phyloP scores from a whole-genome alignment of 257 asterid genomes.

The Mentha longifolia region DNA sequence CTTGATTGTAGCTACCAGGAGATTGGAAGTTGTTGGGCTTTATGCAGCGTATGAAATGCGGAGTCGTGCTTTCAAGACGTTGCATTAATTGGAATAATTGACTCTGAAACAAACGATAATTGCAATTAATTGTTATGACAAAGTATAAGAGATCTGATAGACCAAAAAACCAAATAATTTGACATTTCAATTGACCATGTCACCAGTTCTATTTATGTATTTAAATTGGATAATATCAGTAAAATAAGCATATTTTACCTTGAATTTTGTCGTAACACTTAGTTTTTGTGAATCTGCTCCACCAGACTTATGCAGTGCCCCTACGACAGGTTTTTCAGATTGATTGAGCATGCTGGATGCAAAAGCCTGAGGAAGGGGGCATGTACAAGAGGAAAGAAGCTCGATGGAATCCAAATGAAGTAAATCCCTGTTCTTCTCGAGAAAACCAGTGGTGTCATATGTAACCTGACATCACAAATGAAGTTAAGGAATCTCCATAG shows the following conservation, averaged over 20 bases:
- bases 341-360: conserved; percentile 87
- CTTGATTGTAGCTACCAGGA: conserved; percentile 85
- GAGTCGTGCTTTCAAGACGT: conserved; percentile 88
- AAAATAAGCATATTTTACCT: conserved; percentile 51
- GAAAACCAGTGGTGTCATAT: conserved; percentile 88
- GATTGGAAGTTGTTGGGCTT: conserved; percentile 89
- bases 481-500: conserved; percentile 18
- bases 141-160: too few relatives aligned
- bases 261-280: conserved; percentile 93
- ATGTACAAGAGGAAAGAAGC: conserved; percentile 87
- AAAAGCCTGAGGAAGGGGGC: conserved; percentile 88
- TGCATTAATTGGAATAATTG: conserved; percentile 94
- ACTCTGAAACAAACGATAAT: conserved; percentile 51
- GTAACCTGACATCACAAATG: conserved; percentile 63
- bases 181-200: not conserved
- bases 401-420: conserved; percentile 87
- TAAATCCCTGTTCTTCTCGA: conserved; percentile 96
- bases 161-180: too few relatives aligned
- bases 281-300: conserved; percentile 96
- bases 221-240: not conserved
- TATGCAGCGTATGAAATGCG: conserved; percentile 98
- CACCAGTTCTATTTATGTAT: conserved; percentile 7
- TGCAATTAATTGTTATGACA: conserved; percentile 21
- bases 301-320: conserved; percentile 87
- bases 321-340: conserved; percentile 84